Conservation (phyloP, 108 stramenopile genomes). For the Phaeodactylum tricornutum region DNA sequence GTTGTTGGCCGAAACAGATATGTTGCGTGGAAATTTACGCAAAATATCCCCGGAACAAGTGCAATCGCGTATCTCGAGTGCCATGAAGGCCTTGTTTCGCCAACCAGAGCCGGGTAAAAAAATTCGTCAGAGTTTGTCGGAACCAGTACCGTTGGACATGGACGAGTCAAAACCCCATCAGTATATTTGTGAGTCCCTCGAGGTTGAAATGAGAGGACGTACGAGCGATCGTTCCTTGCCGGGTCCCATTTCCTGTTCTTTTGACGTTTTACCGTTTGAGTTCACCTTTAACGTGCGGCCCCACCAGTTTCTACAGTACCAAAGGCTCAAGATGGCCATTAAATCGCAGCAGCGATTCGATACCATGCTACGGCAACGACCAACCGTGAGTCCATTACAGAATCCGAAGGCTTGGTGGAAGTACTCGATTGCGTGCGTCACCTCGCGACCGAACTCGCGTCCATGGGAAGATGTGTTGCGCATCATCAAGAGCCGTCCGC, state of each 20-base stretch:
- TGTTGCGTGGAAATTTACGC: slow-evolving; percentile 26
- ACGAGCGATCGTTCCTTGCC: slow-evolving; percentile 31
- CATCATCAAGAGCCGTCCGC: slow-evolving; percentile 36
- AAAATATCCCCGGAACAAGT: slow-evolving; percentile 35
- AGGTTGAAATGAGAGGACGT: slow-evolving; percentile 14
- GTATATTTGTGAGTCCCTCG: slow-evolving; percentile 26
- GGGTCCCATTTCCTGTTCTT: slow-evolving; percentile 38
- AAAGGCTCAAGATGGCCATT: slow-evolving; percentile 52
- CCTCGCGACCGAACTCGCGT: slow-evolving; percentile 49
- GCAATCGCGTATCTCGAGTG: slow-evolving; percentile 38
- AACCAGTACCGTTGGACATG: background rate
- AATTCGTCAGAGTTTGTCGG: slow-evolving; percentile 23
- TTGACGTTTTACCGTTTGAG: slow-evolving; percentile 47
- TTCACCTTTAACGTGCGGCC: slow-evolving; percentile 41
- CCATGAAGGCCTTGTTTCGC: slow-evolving; percentile 40
- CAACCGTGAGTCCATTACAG: slow-evolving; percentile 21
- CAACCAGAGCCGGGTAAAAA: slow-evolving; percentile 54
- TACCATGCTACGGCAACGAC: slow-evolving; percentile 71
- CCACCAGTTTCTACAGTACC: slow-evolving; percentile 57
- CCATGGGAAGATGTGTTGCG: slow-evolving; percentile 60
- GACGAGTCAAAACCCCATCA: slow-evolving; percentile 12
- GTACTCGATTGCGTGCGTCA: slow-evolving; percentile 61
- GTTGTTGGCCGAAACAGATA: slow-evolving; percentile 51
- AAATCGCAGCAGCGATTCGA: slow-evolving; percentile 70
- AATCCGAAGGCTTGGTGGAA: slow-evolving; percentile 67